Evolutionary conservation across 2,329 filamentous ascomycete species (phyloP).

Genomic region (Thermomyces lanuginosus): DNA sequence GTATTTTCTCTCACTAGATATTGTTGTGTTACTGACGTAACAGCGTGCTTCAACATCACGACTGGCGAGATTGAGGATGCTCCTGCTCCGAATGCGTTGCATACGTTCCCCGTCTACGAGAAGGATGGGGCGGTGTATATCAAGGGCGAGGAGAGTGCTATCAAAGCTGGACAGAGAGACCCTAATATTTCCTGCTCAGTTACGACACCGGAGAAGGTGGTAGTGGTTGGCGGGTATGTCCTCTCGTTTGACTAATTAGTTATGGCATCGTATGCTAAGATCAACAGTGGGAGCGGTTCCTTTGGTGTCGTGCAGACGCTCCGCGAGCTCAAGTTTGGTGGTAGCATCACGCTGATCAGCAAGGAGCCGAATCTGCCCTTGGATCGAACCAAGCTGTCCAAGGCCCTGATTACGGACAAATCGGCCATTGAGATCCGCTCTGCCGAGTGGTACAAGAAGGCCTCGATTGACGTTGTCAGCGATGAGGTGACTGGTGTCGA

Average conservation of each 20-base stretch:
- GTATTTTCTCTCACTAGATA: conserved; percentile 6
- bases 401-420: conserved; percentile 69
- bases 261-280: conserved; percentile 1
- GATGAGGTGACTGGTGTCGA: conserved; percentile 58
- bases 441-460: conserved; percentile 56
- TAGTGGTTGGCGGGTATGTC: conserved; percentile 61
- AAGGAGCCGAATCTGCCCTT: conserved; percentile 75
- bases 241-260: background rate
- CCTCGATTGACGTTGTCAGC: conserved; percentile 39
- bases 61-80: conserved; percentile 93
- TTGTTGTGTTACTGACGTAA: conserved; percentile 5
- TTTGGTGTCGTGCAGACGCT: conserved; percentile 70
- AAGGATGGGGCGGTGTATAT: conserved; percentile 75
- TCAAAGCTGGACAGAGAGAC: conserved; percentile 60
- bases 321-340: conserved; percentile 63
- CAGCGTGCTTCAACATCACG: conserved; percentile 79
- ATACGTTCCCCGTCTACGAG: conserved; percentile 64
- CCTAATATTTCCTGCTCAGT: conserved; percentile 57
- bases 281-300: conserved; percentile 55
- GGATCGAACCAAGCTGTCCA: conserved; percentile 89
- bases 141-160: conserved; percentile 56
- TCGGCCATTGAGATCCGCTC: conserved; percentile 64
- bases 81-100: conserved; percentile 72
- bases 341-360: conserved; percentile 66
- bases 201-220: conserved; percentile 41